phyloP scores from a whole-genome alignment of 2,329 filamentous ascomycete species.

The Talaromyces sp. region DNA sequence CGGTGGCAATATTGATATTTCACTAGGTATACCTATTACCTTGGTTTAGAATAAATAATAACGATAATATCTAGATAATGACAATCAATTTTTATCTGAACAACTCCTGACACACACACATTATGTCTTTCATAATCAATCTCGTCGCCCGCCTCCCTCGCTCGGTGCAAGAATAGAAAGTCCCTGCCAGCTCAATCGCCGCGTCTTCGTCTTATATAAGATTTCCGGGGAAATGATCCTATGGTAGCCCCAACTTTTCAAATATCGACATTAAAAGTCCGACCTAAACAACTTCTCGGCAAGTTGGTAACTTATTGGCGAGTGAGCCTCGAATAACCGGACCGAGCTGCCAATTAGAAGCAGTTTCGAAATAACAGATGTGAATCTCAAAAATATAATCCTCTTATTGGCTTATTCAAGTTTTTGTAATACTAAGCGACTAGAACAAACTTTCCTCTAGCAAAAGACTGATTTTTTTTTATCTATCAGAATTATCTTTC shows the following conservation, averaged over 20 bases:
- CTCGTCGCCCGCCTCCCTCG: conserved; percentile 15
- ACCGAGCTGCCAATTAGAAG: no score
- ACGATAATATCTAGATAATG: neutral
- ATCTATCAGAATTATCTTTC: no score
- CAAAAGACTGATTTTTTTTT: no score
- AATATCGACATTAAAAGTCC: neutral
- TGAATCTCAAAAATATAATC: no score
- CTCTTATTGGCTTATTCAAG: no score
- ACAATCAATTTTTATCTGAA: neutral
- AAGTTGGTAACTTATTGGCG: no score
- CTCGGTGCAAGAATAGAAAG: conserved; percentile 13
- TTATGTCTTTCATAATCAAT: conserved; percentile 3
- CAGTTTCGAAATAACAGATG: no score
- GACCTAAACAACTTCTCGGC: no score
- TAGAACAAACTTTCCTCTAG: no score
- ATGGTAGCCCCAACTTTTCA: neutral
- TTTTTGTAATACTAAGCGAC: no score
- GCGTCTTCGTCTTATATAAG: neutral
- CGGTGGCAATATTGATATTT: neutral
- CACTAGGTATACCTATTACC: neutral
- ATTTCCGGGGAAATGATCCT: neutral
- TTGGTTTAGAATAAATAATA: neutral
- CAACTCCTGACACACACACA: neutral
- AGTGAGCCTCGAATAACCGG: no score
- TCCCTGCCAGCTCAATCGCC: conserved; percentile 12